phyloP scores from a whole-genome alignment of 208 protist species.

The Tritrichomonas foetus region DNA sequence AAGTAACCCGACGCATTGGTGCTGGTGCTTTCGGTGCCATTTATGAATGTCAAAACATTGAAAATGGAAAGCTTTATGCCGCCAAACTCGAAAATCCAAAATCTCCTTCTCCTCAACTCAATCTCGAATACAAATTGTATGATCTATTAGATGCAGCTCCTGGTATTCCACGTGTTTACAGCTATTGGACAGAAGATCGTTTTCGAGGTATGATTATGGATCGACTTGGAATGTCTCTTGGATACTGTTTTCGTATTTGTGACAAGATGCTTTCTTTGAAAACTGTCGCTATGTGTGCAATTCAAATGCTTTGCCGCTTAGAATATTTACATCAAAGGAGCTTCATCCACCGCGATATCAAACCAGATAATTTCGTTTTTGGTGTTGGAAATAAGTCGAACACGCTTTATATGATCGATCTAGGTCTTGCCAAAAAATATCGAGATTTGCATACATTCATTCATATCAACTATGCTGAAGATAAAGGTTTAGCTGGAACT shows the following conservation, averaged over 20 bases:
- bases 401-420: conserved; percentile 50
- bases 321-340: conserved; percentile 73
- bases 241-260: conserved; percentile 91
- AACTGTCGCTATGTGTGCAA: neutral
- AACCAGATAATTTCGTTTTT: conserved; percentile 98
- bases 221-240: conserved; percentile 87
- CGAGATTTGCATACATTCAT: conserved; percentile 86
- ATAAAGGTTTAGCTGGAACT: conserved; percentile 97
- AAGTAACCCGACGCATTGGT: neutral
- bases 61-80: conserved; percentile 71
- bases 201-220: conserved; percentile 99
- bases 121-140: conserved; percentile 91
- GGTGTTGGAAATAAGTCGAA: conserved; percentile 68
- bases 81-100: conserved; percentile 74
- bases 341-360: conserved; percentile 92
- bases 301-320: conserved; percentile 28
- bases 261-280: conserved; percentile 46
- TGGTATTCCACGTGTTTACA: conserved; percentile 87
- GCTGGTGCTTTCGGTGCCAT: conserved; percentile 28
- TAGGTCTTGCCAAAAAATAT: conserved; percentile 94
- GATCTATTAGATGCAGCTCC: conserved; percentile 55
- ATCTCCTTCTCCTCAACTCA: conserved; percentile 86
- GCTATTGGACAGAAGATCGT: conserved; percentile 84
- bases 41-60: neutral
- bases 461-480: conserved; percentile 98